Conservation (phyloP, 148 eudicot species). For the Cornus suecica region DNA sequence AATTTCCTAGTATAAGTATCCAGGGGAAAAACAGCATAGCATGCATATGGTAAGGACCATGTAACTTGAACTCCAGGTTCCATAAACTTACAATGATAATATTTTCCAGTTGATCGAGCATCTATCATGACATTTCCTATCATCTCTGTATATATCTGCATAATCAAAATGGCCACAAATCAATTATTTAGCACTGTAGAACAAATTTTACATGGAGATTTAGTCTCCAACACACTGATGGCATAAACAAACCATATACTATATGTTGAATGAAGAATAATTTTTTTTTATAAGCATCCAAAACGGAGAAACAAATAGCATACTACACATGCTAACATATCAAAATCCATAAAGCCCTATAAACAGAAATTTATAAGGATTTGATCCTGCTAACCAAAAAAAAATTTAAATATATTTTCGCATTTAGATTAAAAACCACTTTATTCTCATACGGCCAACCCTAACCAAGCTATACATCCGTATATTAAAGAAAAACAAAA, state of each 20-base stretch:
- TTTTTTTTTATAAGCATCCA: no score
- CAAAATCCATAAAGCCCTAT: background rate
- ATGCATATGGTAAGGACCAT: background rate
- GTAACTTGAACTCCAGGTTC: background rate
- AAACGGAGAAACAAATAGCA: background rate
- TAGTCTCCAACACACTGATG: background rate
- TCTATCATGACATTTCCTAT: slow-evolving; percentile 98
- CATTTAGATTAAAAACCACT: background rate
- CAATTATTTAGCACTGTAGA: background rate
- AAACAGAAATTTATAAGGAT: background rate
- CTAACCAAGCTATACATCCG: background rate
- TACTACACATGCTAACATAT: background rate
- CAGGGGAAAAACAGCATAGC: no score
- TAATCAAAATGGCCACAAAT: background rate
- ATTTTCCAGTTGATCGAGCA: slow-evolving; percentile 99
- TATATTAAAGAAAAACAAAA: background rate
- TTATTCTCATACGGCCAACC: background rate
- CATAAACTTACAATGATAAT: slow-evolving; percentile 86
- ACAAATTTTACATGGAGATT: background rate
- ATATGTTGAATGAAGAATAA: background rate
- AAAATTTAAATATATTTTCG: no score
- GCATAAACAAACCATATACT: background rate
- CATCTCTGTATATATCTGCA: slow-evolving; percentile 96
- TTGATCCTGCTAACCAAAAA: background rate
- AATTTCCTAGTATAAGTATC: no score